Base-by-base conservation (phyloP, 345 rosid genomes). In the Pistacia integerrima region DNA sequence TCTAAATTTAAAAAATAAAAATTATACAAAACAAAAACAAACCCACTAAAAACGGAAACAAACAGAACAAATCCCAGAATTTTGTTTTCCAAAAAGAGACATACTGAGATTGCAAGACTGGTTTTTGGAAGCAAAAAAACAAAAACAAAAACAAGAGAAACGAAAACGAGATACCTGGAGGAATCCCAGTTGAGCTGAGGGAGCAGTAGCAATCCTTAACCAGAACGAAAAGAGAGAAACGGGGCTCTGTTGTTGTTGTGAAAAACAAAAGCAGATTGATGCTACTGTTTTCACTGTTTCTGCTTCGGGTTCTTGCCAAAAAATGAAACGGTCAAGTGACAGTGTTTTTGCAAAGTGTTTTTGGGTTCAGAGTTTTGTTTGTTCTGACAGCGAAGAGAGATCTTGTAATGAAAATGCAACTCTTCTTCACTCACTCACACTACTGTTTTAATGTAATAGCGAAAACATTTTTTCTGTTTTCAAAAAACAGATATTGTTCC, bases 91-190 rank as follows among this genome's bases (percentile, higher is more conserved):
- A 18, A 1, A 49, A 9, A 46, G 25, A 70, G 20, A 35, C 28
- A 41, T 8, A 8, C 56, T 1, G 38, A 44, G 12, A 8, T 6
- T 44, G 16, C 1, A 8, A 63, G 41, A 51, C 12, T 48, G 12
- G 35, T 8, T 25, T 72, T 16, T 60, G 13, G 44, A 44, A 38
- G 10, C 22, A 12, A 7, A 58, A 61, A 9, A 46, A 3, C 10
- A 13, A 59, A 55, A 35, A 49, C 54, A 54, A 52, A 58, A 46
- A 22, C 18, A 74, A 18, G 2, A 1, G 5, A 4, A 33, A 52
- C 11, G 5, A 5, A 64, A 60, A 77, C 25, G 69, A 20, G 70
- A 78, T 76, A 85, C 88, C 88, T 81, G n/a, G 75, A 48, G 76
- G 64, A 51, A 58, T 38, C 49, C 74, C 9, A 77, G 46, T n/a